A percentile compares a stretch with the other conserved stretches of the same genome.
Evolutionary conservation across 306 rosid genomes (phyloP).

Genomic region (Gillenia trifoliata): DNA sequence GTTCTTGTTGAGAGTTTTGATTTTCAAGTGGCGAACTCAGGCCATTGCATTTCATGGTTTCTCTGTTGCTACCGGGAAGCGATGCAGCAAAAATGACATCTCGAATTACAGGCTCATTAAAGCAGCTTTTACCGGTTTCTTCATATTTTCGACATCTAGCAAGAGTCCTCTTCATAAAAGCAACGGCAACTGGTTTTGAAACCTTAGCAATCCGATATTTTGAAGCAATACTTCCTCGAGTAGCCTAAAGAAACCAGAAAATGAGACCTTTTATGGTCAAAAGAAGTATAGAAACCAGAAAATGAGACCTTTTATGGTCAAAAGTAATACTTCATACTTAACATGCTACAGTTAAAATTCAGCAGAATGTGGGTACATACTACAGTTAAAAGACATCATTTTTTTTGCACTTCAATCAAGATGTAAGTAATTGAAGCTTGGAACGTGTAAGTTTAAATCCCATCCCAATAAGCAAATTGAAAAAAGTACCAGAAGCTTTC

Average conservation of each 20-base stretch:
- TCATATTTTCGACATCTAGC: constrained; percentile 62
- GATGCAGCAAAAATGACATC: constrained; percentile 51
- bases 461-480: neutral
- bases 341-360: neutral
- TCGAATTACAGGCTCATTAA: constrained; percentile 52
- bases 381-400: neutral
- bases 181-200: constrained; percentile 59
- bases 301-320: constrained; percentile 7
- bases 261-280: constrained; percentile 6
- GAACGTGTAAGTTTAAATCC: neutral
- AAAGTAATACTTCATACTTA: neutral
- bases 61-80: constrained; percentile 30
- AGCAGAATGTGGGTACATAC: neutral
- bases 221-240: constrained; percentile 70
- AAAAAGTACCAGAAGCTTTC: constrained; percentile 72
- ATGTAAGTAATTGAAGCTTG: neutral
- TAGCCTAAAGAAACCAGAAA: constrained; percentile 57
- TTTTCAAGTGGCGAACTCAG: constrained; percentile 15
- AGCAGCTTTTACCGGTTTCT: constrained; percentile 69
- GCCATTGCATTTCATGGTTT: constrained; percentile 27
- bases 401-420: neutral
- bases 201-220: constrained; percentile 66
- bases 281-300: constrained; percentile 30
- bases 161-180: constrained; percentile 76
- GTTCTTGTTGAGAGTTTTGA: constrained; percentile 23